A percentile compares a stretch with the other conserved stretches of the same genome.
Evolutionary conservation across 768 basidiomycete species (phyloP).

Genomic region (Obba rivulosa): DNA sequence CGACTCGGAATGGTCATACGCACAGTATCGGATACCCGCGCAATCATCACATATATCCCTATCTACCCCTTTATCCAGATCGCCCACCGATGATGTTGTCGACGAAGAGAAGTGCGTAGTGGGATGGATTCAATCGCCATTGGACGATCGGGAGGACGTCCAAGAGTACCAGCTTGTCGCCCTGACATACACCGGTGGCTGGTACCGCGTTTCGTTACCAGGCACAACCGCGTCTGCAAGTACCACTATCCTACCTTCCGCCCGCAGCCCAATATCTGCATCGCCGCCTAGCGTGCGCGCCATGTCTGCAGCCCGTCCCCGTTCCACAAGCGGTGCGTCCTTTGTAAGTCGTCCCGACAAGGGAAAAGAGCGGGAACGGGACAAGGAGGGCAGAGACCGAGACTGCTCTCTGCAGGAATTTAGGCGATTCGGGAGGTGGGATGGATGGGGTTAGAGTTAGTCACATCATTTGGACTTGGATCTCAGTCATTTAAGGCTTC

Average conservation of each 20-base stretch:
- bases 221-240: conserved; percentile 18
- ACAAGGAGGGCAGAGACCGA: conserved; percentile 54
- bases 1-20: conserved; percentile 95
- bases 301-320: conserved; percentile 33
- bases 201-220: conserved; percentile 80
- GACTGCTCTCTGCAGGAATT: conserved; percentile 73
- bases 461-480: not conserved
- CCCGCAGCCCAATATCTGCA: conserved; percentile 17
- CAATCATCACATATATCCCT: conserved; percentile 81
- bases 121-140: conserved; percentile 67
- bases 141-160: conserved; percentile 30
- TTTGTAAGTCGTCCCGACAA: conserved; percentile 38
- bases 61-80: conserved; percentile 54
- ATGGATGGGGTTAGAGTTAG: conserved; percentile 57
- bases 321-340: conserved; percentile 55
- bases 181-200: conserved; percentile 84
- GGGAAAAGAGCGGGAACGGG: conserved; percentile 60
- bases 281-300: conserved; percentile 41
- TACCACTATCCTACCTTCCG: not conserved
- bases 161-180: conserved; percentile 75
- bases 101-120: conserved; percentile 86
- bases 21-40: conserved; percentile 83
- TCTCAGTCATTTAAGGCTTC: not conserved
- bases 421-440: conserved; percentile 81
- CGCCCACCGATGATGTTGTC: conserved; percentile 52